A percentile compares a stretch with the other conserved stretches of the same genome.
These are phyloP conservation scores for Austroboletus rostrupii DNA, from an alignment of 1,284 basidiomycete species.

Conservation along the genomic window DNA sequence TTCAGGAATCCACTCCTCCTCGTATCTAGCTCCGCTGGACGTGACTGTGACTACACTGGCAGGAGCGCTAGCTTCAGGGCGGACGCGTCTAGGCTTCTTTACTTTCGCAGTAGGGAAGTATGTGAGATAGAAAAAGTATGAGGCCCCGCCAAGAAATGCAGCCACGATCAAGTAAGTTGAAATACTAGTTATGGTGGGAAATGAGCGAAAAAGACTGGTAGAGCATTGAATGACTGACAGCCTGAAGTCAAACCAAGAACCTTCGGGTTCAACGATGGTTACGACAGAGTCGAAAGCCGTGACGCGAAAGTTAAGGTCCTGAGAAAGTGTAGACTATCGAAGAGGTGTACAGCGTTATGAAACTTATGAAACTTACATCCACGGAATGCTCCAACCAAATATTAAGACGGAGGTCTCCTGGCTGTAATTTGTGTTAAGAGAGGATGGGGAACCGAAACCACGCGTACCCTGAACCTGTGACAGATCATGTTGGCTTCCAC, in stretches of 20 bases:
- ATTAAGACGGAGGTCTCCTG: conserved; percentile 75
- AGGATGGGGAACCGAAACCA: neutral
- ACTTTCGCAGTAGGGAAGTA: conserved; percentile 57
- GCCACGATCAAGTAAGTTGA: conserved; percentile 74
- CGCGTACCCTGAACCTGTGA: conserved; percentile 58
- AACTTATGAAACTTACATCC: conserved; percentile 48
- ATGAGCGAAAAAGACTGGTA: conserved; percentile 3
- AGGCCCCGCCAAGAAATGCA: conserved; percentile 60
- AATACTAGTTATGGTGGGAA: conserved; percentile 44
- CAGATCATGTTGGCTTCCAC: conserved; percentile 15
- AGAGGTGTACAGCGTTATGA: conserved; percentile 3
- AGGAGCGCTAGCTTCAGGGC: conserved; percentile 48
- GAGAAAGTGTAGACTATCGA: conserved; percentile 6
- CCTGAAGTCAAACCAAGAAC: conserved; percentile 77
- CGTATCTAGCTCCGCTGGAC: conserved; percentile 70
- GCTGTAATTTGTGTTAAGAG: conserved; percentile 36
- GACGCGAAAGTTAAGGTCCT: conserved; percentile 59
- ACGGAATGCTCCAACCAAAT: conserved; percentile 74
- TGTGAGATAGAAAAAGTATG: conserved; percentile 66
- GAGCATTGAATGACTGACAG: conserved; percentile 47
- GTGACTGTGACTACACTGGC: conserved; percentile 61
- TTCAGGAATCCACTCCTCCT: conserved; percentile 91
- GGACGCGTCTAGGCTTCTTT: conserved; percentile 35
- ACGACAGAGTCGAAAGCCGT: conserved; percentile 78
- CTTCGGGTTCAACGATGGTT: conserved; percentile 77